phyloP scores from a whole-genome alignment of 306 rosid genomes.

The Malus orientalis region DNA sequence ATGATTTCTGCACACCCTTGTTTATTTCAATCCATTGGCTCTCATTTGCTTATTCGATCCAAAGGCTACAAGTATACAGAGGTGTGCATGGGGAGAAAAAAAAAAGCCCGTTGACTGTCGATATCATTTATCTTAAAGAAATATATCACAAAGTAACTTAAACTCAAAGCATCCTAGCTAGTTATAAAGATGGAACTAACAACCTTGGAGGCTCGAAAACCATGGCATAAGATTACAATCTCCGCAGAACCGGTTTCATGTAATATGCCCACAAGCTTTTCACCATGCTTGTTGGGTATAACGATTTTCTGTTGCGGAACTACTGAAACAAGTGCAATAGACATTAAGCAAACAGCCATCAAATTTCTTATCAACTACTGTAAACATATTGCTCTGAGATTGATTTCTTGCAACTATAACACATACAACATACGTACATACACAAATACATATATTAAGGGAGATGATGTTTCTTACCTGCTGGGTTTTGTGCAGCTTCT shows the following conservation, averaged over 20 bases:
- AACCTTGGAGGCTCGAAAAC: constrained; percentile 63
- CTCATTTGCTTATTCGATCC: too few species aligned
- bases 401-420: too few species aligned
- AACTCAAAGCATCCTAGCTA: background rate
- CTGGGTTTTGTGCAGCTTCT: constrained; percentile 28
- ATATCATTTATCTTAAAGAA: background rate
- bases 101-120: background rate
- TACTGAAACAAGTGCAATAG: constrained; percentile 24
- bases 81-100: too few species aligned
- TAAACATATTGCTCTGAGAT: background rate
- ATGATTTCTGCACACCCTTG: too few species aligned
- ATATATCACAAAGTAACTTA: background rate
- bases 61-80: background rate
- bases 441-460: too few species aligned
- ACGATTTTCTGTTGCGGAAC: constrained; percentile 30
- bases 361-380: background rate
- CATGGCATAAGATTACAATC: constrained; percentile 69
- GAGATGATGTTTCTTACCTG: constrained; percentile 20
- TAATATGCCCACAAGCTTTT: constrained; percentile 60
- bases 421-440: too few species aligned
- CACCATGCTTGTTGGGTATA: constrained; percentile 50
- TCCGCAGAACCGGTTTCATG: constrained; percentile 63
- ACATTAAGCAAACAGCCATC: background rate
- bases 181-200: too few species aligned
- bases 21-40: too few species aligned